Evolutionary conservation across 345 rosid genomes (phyloP).

Genomic region (Brassica cretica): DNA sequence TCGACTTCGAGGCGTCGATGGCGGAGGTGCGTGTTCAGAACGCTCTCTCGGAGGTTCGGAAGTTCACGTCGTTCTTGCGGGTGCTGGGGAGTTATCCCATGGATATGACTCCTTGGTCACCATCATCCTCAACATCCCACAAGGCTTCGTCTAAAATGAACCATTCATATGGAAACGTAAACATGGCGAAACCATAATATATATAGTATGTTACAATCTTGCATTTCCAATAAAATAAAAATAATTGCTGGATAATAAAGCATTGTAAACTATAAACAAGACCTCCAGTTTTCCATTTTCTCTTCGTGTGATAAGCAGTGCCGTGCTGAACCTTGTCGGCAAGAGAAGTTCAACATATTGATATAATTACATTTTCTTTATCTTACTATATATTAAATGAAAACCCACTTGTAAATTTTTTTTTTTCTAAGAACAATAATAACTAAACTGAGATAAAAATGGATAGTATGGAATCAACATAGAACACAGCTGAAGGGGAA

Average conservation of each 20-base stretch:
- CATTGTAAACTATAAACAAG: neutral
- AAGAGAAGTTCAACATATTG: too few relatives aligned
- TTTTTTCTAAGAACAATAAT: too few relatives aligned
- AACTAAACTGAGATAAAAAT: too few relatives aligned
- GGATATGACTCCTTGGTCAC: conserved; percentile 98
- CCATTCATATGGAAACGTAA: neutral
- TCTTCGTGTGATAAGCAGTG: neutral
- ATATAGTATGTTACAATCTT: neutral
- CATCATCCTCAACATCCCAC: conserved; percentile 24
- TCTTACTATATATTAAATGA: too few relatives aligned
- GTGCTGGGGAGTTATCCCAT: conserved; percentile 96
- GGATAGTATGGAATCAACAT: too few relatives aligned
- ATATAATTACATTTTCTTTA: too few relatives aligned
- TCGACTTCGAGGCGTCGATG: conserved; percentile 96
- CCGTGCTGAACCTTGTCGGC: too few relatives aligned
- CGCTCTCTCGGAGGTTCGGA: conserved; percentile 93
- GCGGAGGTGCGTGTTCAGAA: conserved; percentile 92
- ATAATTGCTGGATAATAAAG: neutral
- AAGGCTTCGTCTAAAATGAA: neutral
- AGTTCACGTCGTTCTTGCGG: conserved; percentile 89
- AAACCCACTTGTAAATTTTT: too few relatives aligned
- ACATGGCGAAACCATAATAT: neutral
- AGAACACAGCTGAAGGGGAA: too few relatives aligned
- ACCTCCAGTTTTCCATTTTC: neutral
- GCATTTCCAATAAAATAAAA: neutral